Evolutionary conservation across 805 yeast species (phyloP).

Genomic region (Isabelozyma pseudorhagii): DNA sequence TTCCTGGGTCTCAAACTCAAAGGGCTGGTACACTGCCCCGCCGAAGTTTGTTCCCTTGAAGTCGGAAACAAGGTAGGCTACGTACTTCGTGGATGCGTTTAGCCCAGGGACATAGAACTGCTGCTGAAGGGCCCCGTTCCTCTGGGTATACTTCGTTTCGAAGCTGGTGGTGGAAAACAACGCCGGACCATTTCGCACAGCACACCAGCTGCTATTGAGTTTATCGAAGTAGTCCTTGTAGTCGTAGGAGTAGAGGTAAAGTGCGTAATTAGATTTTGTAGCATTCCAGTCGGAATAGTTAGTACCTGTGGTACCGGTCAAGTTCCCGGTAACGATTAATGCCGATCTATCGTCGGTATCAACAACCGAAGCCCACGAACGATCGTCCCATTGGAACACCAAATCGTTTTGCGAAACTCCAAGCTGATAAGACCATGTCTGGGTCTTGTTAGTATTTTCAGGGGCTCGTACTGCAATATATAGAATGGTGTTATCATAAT

Average conservation of each 20-base stretch:
- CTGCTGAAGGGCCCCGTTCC: constrained; percentile 51
- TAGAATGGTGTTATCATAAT: constrained; percentile 13
- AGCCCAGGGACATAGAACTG: constrained; percentile 63
- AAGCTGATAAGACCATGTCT: constrained; percentile 60
- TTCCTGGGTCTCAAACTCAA: constrained; percentile 54
- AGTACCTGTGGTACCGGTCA: constrained; percentile 18
- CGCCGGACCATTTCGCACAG: constrained; percentile 54
- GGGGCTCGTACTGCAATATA: constrained; percentile 43
- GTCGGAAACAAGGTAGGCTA: constrained; percentile 60
- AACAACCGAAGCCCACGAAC: constrained; percentile 52
- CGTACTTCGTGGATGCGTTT: constrained; percentile 57
- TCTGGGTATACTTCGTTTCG: constrained; percentile 35
- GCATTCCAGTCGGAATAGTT: constrained; percentile 15
- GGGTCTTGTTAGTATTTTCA: constrained; percentile 30
- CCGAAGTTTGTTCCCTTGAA: constrained; percentile 44
- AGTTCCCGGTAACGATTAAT: constrained; percentile 58
- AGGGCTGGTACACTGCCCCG: constrained; percentile 59
- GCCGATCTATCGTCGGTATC: constrained; percentile 73
- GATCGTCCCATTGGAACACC: constrained; percentile 67
- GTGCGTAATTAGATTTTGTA: constrained; percentile 26
- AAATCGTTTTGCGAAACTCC: constrained; percentile 64
- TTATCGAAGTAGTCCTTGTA: constrained; percentile 30
- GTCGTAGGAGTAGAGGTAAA: constrained; percentile 48
- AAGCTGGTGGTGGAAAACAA: constrained; percentile 18
- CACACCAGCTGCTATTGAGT: constrained; percentile 66